Percentiles rank a stretch among this genome's conserved stretches.
Conservation (phyloP, 257 asterid genomes). For the Cordia subcordata region DNA sequence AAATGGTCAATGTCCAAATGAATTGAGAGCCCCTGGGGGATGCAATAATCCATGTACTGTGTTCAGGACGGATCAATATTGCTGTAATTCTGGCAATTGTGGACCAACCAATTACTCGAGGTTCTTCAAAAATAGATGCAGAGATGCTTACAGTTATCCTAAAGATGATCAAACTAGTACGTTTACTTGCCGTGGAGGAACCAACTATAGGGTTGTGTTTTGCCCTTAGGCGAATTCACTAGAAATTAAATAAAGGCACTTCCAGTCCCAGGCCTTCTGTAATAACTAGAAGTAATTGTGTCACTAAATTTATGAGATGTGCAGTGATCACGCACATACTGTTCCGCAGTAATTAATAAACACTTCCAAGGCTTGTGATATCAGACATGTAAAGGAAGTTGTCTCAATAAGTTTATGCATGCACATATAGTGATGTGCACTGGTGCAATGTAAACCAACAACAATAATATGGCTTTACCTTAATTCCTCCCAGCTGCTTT, state of each 20-base stretch:
- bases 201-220: slow-evolving; percentile 24
- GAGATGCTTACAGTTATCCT: slow-evolving; percentile 36
- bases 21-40: slow-evolving; percentile 54
- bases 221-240: slow-evolving; percentile 16
- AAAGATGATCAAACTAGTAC: slow-evolving; percentile 27
- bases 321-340: no score
- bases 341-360: no score
- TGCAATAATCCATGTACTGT: slow-evolving; percentile 83
- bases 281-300: no score
- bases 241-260: no score
- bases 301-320: no score
- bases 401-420: not conserved
- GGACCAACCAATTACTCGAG: slow-evolving; percentile 43
- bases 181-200: slow-evolving; percentile 20
- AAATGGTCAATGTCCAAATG: slow-evolving; percentile 47
- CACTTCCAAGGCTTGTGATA: not conserved
- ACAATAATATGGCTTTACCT: no score
- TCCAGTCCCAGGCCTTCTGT: no score
- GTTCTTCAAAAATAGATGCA: slow-evolving; percentile 61
- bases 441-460: no score
- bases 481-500: no score
- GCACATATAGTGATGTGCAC: not conserved
- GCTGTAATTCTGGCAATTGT: slow-evolving; percentile 63
- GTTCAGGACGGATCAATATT: slow-evolving; percentile 46
- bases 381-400: not conserved